These are phyloP conservation scores for Theobroma grandiflorum DNA, from an alignment of 441 rosid genomes.

Conservation along the genomic window DNA sequence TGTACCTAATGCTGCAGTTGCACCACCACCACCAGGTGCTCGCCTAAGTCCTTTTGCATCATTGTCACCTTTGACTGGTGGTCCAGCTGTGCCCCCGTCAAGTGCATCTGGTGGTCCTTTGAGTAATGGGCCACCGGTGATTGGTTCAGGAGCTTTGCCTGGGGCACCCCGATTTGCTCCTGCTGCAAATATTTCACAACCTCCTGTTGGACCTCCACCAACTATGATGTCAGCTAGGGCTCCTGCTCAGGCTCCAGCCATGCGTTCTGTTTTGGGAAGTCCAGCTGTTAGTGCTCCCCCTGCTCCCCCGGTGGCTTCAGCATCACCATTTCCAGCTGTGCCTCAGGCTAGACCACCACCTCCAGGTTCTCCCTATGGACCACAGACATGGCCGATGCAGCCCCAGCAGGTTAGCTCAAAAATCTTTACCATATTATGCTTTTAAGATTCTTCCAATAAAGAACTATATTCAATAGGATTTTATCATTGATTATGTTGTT, in stretches of 20 bases:
- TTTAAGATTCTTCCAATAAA: constrained; percentile 17
- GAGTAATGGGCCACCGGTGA: constrained; percentile 71
- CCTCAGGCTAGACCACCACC: constrained; percentile 54
- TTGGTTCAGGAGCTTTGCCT: constrained; percentile 48
- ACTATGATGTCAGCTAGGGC: constrained; percentile 43
- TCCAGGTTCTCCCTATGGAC: constrained; percentile 58
- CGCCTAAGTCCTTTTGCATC: constrained; percentile 53
- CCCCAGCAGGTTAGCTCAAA: constrained; percentile 55
- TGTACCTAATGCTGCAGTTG: constrained; percentile 23
- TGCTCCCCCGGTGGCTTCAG: constrained; percentile 46
- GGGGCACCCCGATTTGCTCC: constrained; percentile 62
- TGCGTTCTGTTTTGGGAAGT: constrained; percentile 50
- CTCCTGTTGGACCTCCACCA: constrained; percentile 65
- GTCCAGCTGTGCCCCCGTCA: constrained; percentile 51
- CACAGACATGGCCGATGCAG: constrained; percentile 50
- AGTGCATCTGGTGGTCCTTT: constrained; percentile 50
- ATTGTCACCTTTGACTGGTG: constrained; percentile 48
- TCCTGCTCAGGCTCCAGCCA: constrained; percentile 56
- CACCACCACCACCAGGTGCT: constrained; percentile 51
- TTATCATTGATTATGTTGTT: constrained; percentile 10
- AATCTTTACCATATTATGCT: constrained; percentile 10
- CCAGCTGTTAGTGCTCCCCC: constrained; percentile 43
- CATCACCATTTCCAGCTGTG: constrained; percentile 51
- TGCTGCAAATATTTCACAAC: constrained; percentile 49
- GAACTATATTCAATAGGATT: not conserved